Percentiles rank a stretch among this genome's conserved stretches.
Conservation (phyloP, 192 early-diverging fungal genomes). For the Entophlyctis helioformis region DNA sequence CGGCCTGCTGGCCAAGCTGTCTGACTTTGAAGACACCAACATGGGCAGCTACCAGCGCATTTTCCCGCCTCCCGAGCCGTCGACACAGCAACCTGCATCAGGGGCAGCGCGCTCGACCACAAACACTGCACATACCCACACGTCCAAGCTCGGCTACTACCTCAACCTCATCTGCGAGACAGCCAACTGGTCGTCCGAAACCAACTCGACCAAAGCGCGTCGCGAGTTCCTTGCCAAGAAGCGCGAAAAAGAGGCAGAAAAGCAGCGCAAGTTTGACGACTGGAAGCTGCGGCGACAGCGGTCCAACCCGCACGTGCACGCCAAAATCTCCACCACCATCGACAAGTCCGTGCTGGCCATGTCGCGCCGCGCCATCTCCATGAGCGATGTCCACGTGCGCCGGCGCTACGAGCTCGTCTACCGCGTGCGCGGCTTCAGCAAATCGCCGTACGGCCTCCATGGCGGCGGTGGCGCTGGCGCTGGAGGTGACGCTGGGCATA, state of each 20-base stretch:
- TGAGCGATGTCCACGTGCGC: no score
- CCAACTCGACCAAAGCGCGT: constrained; percentile 15
- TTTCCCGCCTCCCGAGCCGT: constrained; percentile 30
- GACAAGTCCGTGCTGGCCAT: no score
- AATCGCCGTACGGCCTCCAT: no score
- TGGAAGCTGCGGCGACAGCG: constrained; percentile 7
- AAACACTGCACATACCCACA: no score
- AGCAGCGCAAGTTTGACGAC: constrained; percentile 1
- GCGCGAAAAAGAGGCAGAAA: constrained; percentile 5
- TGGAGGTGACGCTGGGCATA: no score
- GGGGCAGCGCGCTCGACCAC: no score
- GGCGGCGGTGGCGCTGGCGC: no score
- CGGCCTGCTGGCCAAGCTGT: constrained; percentile 3
- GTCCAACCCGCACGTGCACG: constrained; percentile 3
- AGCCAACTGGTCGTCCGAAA: constrained; percentile 16
- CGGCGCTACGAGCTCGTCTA: no score
- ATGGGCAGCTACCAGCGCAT: constrained; percentile 26
- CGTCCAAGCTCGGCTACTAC: constrained; percentile 9
- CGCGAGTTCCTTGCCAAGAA: constrained; percentile 10
- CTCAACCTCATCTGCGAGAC: constrained; percentile 12
- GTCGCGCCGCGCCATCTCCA: no score
- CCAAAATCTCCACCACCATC: no score
- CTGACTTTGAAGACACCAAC: constrained; percentile 22
- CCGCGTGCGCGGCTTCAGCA: no score
- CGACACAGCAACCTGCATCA: background rate